Evolutionary conservation across 352 stramenopile species (phyloP).

Genomic region (Pseudoperonospora humuli): DNA sequence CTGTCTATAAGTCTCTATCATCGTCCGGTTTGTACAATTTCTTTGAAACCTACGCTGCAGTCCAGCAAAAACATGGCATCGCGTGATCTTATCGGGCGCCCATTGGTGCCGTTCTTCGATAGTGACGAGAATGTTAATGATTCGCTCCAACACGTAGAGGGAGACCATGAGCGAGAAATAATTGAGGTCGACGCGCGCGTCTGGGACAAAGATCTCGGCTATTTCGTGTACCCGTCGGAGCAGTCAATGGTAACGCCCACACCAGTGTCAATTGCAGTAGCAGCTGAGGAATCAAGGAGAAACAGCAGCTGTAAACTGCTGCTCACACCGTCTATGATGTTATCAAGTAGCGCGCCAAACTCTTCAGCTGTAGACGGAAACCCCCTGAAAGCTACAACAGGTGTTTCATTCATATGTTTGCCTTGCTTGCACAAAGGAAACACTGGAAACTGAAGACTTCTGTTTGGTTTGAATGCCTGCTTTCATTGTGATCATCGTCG

Average conservation of each 20-base stretch:
- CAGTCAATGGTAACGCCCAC: slow-evolving; percentile 13
- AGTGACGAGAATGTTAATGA: slow-evolving; percentile 69
- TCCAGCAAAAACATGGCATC: slow-evolving; percentile 31
- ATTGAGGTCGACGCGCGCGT: slow-evolving; percentile 78
- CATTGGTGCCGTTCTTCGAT: slow-evolving; percentile 73
- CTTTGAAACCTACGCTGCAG: slow-evolving; percentile 7
- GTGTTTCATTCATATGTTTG: slow-evolving; percentile 19
- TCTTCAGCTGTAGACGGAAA: slow-evolving; percentile 18
- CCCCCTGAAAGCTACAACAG: slow-evolving; percentile 7
- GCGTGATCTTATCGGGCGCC: slow-evolving; percentile 47
- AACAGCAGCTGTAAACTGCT: slow-evolving; percentile 34
- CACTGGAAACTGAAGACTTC: slow-evolving; percentile 10
- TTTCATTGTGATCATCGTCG: slow-evolving; percentile 10
- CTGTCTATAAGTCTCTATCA: background rate
- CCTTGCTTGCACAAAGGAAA: slow-evolving; percentile 1
- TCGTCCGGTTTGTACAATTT: slow-evolving; percentile 12
- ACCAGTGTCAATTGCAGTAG: slow-evolving; percentile 5
- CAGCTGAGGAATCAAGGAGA: slow-evolving; percentile 13
- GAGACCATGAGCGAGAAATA: slow-evolving; percentile 33
- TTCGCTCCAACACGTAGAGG: slow-evolving; percentile 32
- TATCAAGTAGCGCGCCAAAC: slow-evolving; percentile 50
- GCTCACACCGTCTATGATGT: slow-evolving; percentile 68
- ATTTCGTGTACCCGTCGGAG: slow-evolving; percentile 75
- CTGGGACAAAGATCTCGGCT: slow-evolving; percentile 75
- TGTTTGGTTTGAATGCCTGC: slow-evolving; percentile 9